Percentiles rank a stretch among this genome's conserved stretches.
Conservation (phyloP, 805 yeast genomes). For the Saccharomycopsis malanga region DNA sequence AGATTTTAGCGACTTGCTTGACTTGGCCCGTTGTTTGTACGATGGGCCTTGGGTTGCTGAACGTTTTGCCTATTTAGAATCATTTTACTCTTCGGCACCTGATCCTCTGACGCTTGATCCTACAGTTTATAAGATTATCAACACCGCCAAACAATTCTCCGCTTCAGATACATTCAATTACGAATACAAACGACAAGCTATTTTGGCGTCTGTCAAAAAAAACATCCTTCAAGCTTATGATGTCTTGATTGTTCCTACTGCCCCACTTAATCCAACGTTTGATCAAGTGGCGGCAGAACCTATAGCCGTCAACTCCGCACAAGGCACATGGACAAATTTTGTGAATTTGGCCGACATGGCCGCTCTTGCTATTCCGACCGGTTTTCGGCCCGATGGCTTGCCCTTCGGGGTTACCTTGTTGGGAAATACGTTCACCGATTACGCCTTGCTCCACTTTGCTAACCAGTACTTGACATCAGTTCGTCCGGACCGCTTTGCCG, state of each 20-base stretch:
- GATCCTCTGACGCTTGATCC: slow-evolving; percentile 73
- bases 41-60: slow-evolving; percentile 99
- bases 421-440: slow-evolving; percentile 78
- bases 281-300: slow-evolving; percentile 72
- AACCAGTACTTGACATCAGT: slow-evolving; percentile 51
- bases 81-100: slow-evolving; percentile 63
- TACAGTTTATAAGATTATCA: slow-evolving; percentile 68
- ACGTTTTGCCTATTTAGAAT: slow-evolving; percentile 76
- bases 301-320: slow-evolving; percentile 72
- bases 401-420: slow-evolving; percentile 88
- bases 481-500: slow-evolving; percentile 11
- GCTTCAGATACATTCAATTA: slow-evolving; percentile 81
- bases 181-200: slow-evolving; percentile 82
- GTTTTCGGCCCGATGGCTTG: slow-evolving; percentile 79
- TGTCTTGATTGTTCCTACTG: slow-evolving; percentile 83
- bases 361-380: slow-evolving; percentile 87
- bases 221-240: slow-evolving; percentile 54
- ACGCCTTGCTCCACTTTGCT: slow-evolving; percentile 81
- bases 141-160: slow-evolving; percentile 66
- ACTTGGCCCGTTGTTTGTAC: slow-evolving; percentile 79
- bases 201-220: slow-evolving; percentile 53
- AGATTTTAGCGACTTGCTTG: slow-evolving; percentile 70
- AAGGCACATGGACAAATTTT: slow-evolving; percentile 98
- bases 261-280: slow-evolving; percentile 85
- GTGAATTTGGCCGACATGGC: slow-evolving; percentile 91